Conservation (phyloP, 345 rosid species). For the Euphorbia tirucalli region DNA sequence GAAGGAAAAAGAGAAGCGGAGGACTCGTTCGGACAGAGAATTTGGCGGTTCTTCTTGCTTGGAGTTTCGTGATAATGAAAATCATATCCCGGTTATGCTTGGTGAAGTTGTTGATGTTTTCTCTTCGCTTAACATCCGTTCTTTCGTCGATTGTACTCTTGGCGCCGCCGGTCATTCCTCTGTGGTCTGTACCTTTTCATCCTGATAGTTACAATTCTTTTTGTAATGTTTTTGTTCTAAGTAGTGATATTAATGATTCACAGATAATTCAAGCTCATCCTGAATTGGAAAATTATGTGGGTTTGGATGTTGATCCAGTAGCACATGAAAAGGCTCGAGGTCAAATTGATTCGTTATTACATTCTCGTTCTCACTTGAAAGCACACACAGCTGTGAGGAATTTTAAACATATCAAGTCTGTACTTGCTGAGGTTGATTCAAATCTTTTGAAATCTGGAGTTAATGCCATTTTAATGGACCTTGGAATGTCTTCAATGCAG, state of each 20-base stretch:
- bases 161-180: slow-evolving; percentile 95
- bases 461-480: slow-evolving; percentile 90
- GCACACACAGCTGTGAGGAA: slow-evolving; percentile 50
- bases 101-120: slow-evolving; percentile 83
- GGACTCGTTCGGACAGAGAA: slow-evolving; percentile 77
- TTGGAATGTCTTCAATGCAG: slow-evolving; percentile 99
- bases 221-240: too few species aligned
- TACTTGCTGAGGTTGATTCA: slow-evolving; percentile 42
- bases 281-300: slow-evolving; percentile 57
- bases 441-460: slow-evolving; percentile 48
- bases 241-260: background rate
- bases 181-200: slow-evolving; percentile 44
- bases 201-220: background rate
- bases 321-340: slow-evolving; percentile 60
- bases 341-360: slow-evolving; percentile 41
- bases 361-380: slow-evolving; percentile 39
- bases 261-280: slow-evolving; percentile 76
- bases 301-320: slow-evolving; percentile 91
- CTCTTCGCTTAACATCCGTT: slow-evolving; percentile 44
- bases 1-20: slow-evolving; percentile 51
- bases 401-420: slow-evolving; percentile 55
- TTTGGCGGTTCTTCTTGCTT: slow-evolving; percentile 5
- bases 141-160: slow-evolving; percentile 85
- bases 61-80: background rate
- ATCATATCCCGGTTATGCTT: slow-evolving; percentile 78